A percentile compares a stretch with the other conserved stretches of the same genome.
Evolutionary conservation across 345 rosid genomes (phyloP).

Genomic region (Gossypioides kirkii): DNA sequence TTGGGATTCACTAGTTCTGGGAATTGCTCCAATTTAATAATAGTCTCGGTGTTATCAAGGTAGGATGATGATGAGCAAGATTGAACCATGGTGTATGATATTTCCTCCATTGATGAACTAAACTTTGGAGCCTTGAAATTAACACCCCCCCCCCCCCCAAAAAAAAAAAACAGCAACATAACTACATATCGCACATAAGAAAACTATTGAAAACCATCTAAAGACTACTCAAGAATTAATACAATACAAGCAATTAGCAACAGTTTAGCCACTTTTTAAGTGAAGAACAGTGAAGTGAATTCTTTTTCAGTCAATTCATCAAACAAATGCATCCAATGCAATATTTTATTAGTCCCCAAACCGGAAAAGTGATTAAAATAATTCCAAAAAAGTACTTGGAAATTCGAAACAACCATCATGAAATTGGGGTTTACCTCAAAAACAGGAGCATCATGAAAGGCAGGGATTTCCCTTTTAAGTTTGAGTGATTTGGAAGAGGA

Average conservation of each 20-base stretch:
- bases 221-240: neutral
- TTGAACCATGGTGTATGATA: constrained; percentile 22
- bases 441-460: neutral
- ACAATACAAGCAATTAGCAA: too few species aligned
- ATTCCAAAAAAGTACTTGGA: neutral
- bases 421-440: neutral
- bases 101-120: constrained; percentile 37
- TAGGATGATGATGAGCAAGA: constrained; percentile 29
- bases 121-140: constrained; percentile 31
- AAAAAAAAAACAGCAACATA: neutral
- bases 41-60: constrained; percentile 18
- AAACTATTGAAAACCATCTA: neutral
- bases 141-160: neutral
- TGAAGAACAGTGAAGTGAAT: neutral
- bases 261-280: neutral
- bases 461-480: constrained; percentile 14
- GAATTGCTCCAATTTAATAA: constrained; percentile 21
- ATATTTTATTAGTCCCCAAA: neutral
- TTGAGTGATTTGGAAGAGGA: constrained; percentile 30
- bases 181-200: neutral
- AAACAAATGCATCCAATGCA: constrained; percentile 2
- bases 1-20: constrained; percentile 36
- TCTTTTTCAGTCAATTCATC: neutral
- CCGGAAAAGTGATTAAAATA: neutral
- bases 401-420: neutral